Percentiles rank a stretch among this genome's conserved stretches.
These are phyloP conservation scores for Rosa rugosa DNA, from an alignment of 306 rosid genomes.

Conservation along the genomic window DNA sequence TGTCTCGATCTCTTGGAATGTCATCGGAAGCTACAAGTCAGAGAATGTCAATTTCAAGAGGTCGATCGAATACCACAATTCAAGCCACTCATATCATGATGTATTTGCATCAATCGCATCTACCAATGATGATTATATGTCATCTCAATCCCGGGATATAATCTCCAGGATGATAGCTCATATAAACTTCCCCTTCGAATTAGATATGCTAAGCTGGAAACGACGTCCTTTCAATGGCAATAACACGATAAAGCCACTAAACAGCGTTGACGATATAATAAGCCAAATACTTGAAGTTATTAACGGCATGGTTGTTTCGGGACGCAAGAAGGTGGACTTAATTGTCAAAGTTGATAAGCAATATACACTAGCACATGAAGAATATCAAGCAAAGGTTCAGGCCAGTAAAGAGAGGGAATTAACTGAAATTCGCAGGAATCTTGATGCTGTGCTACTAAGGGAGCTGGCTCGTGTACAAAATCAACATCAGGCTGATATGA, in stretches of 20 bases:
- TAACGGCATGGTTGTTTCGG: not conserved
- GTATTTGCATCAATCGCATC: not conserved
- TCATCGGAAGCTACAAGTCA: not conserved
- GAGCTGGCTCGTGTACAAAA: not conserved
- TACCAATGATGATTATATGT: not conserved
- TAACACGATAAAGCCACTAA: not conserved
- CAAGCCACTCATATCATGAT: not conserved
- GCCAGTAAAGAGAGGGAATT: not conserved
- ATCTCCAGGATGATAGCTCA: not conserved
- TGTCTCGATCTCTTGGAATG: not conserved
- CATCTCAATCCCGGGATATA: not conserved
- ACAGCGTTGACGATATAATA: constrained; percentile 2
- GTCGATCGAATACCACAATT: not conserved
- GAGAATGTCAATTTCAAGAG: not conserved
- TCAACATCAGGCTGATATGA: not conserved
- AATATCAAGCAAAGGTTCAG: not conserved
- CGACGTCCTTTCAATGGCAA: not conserved
- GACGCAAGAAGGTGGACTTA: not conserved
- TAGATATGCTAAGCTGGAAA: constrained; percentile 1
- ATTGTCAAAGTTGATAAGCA: not conserved
- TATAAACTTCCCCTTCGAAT: not conserved
- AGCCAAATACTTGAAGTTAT: not conserved
- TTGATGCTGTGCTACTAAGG: not conserved
- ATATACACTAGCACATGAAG: not conserved
- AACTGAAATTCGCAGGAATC: not conserved